Evolutionary conservation across 169 alveolate genomes (phyloP).

Genomic region (Plasmodium yoelii): DNA sequence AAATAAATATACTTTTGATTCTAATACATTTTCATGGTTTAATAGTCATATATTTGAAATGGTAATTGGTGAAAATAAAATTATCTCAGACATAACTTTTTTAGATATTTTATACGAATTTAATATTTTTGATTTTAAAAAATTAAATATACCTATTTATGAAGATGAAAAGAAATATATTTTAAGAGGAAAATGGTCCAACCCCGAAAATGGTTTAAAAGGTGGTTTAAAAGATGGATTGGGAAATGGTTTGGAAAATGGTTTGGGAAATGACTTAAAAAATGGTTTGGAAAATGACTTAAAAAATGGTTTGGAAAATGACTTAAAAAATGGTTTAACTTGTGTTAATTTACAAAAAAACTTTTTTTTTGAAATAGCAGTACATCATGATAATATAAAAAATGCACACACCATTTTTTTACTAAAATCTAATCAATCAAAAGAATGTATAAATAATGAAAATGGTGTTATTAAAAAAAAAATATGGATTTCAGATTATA

Average conservation of each 20-base stretch:
- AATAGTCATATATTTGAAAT: slow-evolving; percentile 41
- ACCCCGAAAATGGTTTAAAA: not conserved
- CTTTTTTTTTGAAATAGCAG: slow-evolving; percentile 66
- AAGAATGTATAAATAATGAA: slow-evolving; percentile 12
- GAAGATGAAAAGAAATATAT: slow-evolving; percentile 15
- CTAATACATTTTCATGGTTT: slow-evolving; percentile 54
- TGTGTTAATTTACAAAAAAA: slow-evolving; percentile 30
- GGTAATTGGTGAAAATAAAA: slow-evolving; percentile 45
- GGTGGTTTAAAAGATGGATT: slow-evolving; percentile 9
- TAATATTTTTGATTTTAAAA: slow-evolving; percentile 35
- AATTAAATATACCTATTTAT: not conserved
- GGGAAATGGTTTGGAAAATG: too few species aligned
- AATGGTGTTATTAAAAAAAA: slow-evolving; percentile 9
- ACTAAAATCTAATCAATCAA: slow-evolving; percentile 25
- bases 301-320: too few species aligned
- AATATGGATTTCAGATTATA: slow-evolving; percentile 58
- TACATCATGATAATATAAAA: slow-evolving; percentile 37
- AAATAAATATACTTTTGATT: slow-evolving; percentile 14
- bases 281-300: too few species aligned
- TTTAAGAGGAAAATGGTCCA: slow-evolving; percentile 37
- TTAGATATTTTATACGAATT: slow-evolving; percentile 66
- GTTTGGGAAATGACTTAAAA: too few species aligned
- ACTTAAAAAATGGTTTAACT: slow-evolving; percentile 2
- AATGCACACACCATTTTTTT: slow-evolving; percentile 47
- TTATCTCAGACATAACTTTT: slow-evolving; percentile 40